phyloP scores from a whole-genome alignment of 805 yeast genomes.

The Nakazawaea holstii region DNA sequence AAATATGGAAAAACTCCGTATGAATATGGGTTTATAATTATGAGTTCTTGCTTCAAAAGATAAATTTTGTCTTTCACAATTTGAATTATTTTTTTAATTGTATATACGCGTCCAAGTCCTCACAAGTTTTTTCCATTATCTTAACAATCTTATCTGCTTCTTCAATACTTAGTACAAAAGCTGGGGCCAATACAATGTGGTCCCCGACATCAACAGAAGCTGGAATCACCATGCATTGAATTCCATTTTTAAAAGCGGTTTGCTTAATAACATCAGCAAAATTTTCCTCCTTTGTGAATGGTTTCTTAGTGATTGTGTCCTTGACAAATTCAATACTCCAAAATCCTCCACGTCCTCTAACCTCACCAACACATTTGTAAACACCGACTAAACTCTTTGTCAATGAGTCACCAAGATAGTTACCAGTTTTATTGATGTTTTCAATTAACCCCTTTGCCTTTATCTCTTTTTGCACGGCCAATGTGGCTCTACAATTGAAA shows the following conservation, averaged over 20 bases:
- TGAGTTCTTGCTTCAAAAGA: too few species aligned
- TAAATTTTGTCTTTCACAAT: too few species aligned
- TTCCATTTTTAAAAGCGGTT: conserved; percentile 31
- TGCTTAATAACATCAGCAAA: conserved; percentile 27
- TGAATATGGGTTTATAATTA: too few species aligned
- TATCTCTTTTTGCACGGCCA: conserved; percentile 40
- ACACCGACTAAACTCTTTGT: conserved; percentile 21
- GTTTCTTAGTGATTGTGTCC: conserved; percentile 38
- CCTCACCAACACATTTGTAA: conserved; percentile 37
- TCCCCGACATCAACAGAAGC: conserved; percentile 37
- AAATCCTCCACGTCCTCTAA: conserved; percentile 51
- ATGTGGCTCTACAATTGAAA: conserved; percentile 40
- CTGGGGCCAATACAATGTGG: conserved; percentile 38
- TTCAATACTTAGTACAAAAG: conserved; percentile 31
- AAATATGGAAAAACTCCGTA: too few species aligned
- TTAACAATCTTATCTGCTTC: conserved; percentile 32
- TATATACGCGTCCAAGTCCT: neutral
- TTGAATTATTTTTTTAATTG: too few species aligned
- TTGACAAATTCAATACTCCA: conserved; percentile 49
- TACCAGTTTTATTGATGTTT: conserved; percentile 37
- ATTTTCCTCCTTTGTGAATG: conserved; percentile 28
- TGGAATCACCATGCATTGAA: conserved; percentile 31
- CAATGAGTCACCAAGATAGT: conserved; percentile 32
- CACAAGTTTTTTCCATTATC: conserved; percentile 28
- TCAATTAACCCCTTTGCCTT: conserved; percentile 28